Evolutionary conservation across 345 rosid species (phyloP).

Genomic region (Heritiera fomes): DNA sequence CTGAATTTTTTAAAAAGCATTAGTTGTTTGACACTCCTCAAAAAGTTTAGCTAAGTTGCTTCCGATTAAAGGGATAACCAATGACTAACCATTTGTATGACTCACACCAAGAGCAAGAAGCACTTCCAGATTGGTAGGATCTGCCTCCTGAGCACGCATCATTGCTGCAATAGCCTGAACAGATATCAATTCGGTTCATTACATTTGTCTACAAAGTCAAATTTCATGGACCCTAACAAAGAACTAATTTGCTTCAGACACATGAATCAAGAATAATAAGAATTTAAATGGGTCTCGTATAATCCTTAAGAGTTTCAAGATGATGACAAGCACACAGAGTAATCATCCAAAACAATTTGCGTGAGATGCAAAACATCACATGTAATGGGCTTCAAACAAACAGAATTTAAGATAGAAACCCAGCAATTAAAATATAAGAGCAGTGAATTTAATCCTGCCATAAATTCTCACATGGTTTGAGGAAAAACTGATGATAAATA

Average conservation of each 20-base stretch:
- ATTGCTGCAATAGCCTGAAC: slow-evolving; percentile 98
- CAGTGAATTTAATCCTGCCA: background rate
- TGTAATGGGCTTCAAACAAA: background rate
- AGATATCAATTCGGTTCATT: slow-evolving; percentile 22
- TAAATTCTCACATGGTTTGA: background rate
- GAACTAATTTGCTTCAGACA: background rate
- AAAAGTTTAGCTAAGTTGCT: background rate
- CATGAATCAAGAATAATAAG: background rate
- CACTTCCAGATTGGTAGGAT: slow-evolving; percentile 93
- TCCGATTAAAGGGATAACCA: background rate
- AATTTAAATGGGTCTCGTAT: too few species aligned
- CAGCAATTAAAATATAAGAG: background rate
- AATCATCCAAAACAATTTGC: slow-evolving; percentile 11
- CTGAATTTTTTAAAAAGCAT: slow-evolving; percentile 43
- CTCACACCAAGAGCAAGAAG: slow-evolving; percentile 99
- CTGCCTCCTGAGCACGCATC: slow-evolving; percentile 98
- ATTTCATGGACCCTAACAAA: background rate
- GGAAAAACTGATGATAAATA: background rate
- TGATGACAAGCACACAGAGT: background rate
- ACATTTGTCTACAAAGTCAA: background rate
- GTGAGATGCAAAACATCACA: background rate
- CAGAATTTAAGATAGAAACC: background rate
- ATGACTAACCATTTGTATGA: slow-evolving; percentile 91
- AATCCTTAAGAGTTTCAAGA: background rate
- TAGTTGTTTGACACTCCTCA: slow-evolving; percentile 11